Conservation (phyloP, 2,329 filamentous ascomycete species). For the Neocatenulostroma microsporum region DNA sequence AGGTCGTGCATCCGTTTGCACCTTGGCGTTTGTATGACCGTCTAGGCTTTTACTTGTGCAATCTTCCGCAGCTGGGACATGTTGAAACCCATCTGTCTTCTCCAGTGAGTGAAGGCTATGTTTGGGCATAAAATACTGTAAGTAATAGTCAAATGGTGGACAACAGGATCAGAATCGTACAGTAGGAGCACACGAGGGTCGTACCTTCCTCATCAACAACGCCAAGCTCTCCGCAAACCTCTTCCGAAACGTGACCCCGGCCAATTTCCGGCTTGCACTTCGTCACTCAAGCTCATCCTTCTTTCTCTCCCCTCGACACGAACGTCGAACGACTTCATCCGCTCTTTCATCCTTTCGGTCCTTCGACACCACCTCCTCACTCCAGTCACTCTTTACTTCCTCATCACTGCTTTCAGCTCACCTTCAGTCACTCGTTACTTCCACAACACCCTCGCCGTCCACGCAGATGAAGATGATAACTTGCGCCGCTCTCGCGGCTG, state of each 20-base stretch:
- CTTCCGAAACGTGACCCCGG: conserved; percentile 2
- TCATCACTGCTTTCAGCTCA: not conserved
- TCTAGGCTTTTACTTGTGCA: not conserved
- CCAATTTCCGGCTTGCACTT: no score
- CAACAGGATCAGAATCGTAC: no score
- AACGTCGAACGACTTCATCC: conserved; percentile 9
- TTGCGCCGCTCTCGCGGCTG: conserved; percentile 10
- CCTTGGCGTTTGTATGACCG: conserved; percentile 1
- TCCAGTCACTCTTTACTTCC: conserved; percentile 24
- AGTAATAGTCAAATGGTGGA: no score
- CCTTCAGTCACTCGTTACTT: conserved; percentile 3
- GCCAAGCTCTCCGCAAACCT: not conserved
- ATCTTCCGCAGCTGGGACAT: not conserved
- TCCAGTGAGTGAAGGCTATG: no score
- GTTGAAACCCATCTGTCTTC: no score
- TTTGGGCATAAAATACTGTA: no score
- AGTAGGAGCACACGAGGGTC: no score
- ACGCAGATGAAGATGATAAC: conserved; percentile 15
- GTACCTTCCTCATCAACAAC: conserved; percentile 2
- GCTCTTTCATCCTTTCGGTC: no score
- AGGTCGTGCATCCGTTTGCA: conserved; percentile 2
- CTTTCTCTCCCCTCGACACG: conserved; percentile 4
- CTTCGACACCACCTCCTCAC: no score
- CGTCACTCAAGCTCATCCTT: conserved; percentile 2
- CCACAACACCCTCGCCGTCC: no score